Evolutionary conservation across 257 asterid species (phyloP).

Genomic region (Solanum virginianum): DNA sequence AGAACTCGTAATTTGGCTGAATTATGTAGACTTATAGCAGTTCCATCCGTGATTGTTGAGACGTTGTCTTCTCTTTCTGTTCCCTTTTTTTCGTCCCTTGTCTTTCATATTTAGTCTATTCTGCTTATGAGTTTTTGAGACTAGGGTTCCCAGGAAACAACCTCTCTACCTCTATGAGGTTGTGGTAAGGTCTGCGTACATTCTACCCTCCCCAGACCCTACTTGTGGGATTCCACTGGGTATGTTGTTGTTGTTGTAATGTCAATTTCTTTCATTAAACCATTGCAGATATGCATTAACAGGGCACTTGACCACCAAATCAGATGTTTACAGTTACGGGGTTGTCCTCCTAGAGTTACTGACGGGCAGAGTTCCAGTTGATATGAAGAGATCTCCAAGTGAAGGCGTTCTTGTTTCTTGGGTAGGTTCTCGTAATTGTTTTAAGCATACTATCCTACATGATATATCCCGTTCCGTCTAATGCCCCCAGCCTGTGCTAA

Average conservation of each 20-base stretch:
- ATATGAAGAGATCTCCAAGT: slow-evolving; percentile 78
- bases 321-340: slow-evolving; percentile 92
- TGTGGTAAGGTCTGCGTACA: too few species aligned
- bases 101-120: too few species aligned
- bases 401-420: slow-evolving; percentile 89
- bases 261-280: neutral
- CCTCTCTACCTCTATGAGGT: too few species aligned
- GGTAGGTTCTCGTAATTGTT: slow-evolving; percentile 32
- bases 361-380: slow-evolving; percentile 89
- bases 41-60: neutral
- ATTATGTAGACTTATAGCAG: neutral
- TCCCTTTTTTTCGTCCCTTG: too few species aligned
- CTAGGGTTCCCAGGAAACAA: too few species aligned
- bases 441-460: neutral
- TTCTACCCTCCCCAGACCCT: too few species aligned
- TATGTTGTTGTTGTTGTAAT: neutral
- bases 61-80: neutral
- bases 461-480: neutral
- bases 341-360: slow-evolving; percentile 83
- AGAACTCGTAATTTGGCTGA: neutral
- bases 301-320: slow-evolving; percentile 85
- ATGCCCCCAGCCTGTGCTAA: neutral
- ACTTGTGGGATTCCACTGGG: too few species aligned
- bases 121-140: too few species aligned
- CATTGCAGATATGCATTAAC: slow-evolving; percentile 70